A percentile compares a stretch with the other conserved stretches of the same genome.
Conservation (phyloP, 345 rosid species). For the Crucihimalaya himalaica region DNA sequence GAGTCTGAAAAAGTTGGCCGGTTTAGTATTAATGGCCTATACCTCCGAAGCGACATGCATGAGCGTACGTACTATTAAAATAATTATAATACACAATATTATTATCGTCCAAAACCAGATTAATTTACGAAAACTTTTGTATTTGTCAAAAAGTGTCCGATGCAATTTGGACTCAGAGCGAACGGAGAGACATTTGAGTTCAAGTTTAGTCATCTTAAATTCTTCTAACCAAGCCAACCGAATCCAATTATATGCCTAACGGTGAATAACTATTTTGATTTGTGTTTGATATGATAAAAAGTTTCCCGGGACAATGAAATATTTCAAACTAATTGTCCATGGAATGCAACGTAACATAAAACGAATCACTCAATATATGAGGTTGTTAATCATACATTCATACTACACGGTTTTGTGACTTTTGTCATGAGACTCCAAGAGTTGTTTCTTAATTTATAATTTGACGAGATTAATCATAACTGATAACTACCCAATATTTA, state of each 20-base stretch:
- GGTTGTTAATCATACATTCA: neutral
- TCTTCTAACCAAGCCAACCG: neutral
- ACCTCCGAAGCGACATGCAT: neutral
- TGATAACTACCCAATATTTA: neutral
- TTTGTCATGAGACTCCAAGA: neutral
- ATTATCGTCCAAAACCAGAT: neutral
- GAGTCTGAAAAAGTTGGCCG: conserved; percentile 1
- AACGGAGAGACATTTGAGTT: neutral
- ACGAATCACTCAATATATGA: neutral
- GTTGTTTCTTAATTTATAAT: neutral
- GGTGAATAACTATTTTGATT: neutral
- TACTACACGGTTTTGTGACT: neutral
- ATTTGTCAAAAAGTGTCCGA: neutral
- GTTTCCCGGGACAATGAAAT: neutral
- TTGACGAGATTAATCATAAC: neutral
- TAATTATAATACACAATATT: neutral
- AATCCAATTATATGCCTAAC: neutral
- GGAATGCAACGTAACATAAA: neutral
- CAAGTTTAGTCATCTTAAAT: neutral
- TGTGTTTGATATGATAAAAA: neutral
- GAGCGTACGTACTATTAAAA: neutral
- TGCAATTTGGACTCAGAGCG: neutral
- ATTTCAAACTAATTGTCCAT: neutral
- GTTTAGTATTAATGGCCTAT: neutral
- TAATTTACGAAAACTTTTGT: neutral